Evolutionary conservation across 2,329 filamentous ascomycete genomes (phyloP).

Genomic region (Colletotrichum lindemuthianum): DNA sequence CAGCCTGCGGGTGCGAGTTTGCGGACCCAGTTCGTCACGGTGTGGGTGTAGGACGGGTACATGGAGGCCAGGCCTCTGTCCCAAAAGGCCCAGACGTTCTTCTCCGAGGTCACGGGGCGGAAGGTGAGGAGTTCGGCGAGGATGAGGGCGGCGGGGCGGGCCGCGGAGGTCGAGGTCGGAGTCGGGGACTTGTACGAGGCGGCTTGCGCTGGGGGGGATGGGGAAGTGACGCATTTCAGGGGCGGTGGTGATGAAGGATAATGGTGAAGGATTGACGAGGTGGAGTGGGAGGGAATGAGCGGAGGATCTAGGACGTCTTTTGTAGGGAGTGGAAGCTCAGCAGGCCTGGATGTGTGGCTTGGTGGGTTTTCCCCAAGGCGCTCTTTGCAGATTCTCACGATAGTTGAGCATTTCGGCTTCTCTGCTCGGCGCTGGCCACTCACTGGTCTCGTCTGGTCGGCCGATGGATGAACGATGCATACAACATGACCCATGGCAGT

Average conservation of each 20-base stretch:
- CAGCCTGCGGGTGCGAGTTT: slow-evolving; percentile 48
- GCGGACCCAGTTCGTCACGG: slow-evolving; percentile 54
- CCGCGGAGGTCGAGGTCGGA: slow-evolving; percentile 42
- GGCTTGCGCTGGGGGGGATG: slow-evolving; percentile 38
- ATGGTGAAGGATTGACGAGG: background rate
- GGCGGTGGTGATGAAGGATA: background rate
- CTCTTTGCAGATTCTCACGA: no score
- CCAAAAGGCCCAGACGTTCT: slow-evolving; percentile 59
- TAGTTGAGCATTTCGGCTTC: no score
- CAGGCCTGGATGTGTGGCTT: no score
- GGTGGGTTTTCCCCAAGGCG: no score
- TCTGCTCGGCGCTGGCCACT: no score
- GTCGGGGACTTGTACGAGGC: slow-evolving; percentile 37
- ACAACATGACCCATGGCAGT: background rate
- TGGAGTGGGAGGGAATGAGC: background rate
- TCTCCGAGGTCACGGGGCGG: slow-evolving; percentile 49
- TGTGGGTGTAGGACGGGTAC: slow-evolving; percentile 49
- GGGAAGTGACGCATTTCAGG: slow-evolving; percentile 30
- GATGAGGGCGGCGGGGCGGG: slow-evolving; percentile 45
- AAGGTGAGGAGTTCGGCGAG: slow-evolving; percentile 41
- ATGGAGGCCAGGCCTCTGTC: slow-evolving; percentile 49
- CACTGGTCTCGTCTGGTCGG: background rate
- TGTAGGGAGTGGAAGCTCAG: background rate
- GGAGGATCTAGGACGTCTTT: background rate
- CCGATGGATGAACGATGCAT: no score